Percentiles rank a stretch among this genome's conserved stretches.
Conservation (phyloP, 2,329 filamentous ascomycete genomes). For the Didymella keratinophila region DNA sequence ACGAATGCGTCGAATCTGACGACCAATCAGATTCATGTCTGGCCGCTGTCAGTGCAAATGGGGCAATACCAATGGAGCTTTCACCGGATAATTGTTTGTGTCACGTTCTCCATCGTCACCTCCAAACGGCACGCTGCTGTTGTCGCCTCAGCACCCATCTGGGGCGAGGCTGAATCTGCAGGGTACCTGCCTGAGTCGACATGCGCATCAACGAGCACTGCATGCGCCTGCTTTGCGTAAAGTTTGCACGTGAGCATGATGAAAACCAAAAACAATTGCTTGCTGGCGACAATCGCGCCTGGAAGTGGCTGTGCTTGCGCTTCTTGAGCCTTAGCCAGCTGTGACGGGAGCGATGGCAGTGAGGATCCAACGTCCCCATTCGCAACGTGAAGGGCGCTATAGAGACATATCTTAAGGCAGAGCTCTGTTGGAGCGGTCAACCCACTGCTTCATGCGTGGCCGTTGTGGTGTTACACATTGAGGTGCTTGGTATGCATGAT, state of each 20-base stretch:
- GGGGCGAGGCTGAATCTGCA: constrained; percentile 24
- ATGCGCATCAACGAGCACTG: constrained; percentile 12
- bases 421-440: constrained; percentile 5
- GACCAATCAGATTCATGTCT: constrained; percentile 24
- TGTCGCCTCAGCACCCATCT: constrained; percentile 25
- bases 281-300: constrained; percentile 10
- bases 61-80: constrained; percentile 25
- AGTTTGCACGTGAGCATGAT: constrained; percentile 33
- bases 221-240: constrained; percentile 6
- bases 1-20: constrained; percentile 13
- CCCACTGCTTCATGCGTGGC: constrained; percentile 19
- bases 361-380: not conserved
- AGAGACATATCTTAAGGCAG: not conserved
- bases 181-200: constrained; percentile 13
- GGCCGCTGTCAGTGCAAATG: constrained; percentile 11
- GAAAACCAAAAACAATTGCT: constrained; percentile 12
- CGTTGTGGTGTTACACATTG: constrained; percentile 16
- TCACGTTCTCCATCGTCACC: constrained; percentile 25
- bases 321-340: not conserved
- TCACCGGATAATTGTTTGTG: constrained; percentile 41
- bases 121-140: constrained; percentile 18
- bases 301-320: not conserved
- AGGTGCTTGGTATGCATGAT: constrained; percentile 34
- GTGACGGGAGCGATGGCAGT: not conserved
- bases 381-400: not conserved